Conservation (phyloP, 108 stramenopile genomes). For the Nitzschia palea region DNA sequence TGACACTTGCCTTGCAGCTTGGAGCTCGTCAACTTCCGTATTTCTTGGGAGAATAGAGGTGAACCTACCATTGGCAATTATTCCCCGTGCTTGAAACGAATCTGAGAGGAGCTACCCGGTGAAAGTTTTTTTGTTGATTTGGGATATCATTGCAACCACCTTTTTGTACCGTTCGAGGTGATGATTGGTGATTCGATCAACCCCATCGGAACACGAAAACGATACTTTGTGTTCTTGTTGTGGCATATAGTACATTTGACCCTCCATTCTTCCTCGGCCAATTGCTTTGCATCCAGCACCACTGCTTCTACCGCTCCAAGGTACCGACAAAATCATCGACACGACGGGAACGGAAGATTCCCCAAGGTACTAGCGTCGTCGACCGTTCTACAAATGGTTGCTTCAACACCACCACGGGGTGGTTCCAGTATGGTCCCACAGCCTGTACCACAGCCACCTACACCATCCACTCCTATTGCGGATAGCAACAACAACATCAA, state of each 20-base stretch:
- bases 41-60: no score
- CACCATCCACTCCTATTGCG: not conserved
- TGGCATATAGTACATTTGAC: not conserved
- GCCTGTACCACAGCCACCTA: not conserved
- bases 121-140: no score
- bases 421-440: not conserved
- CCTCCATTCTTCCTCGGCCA: not conserved
- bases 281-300: not conserved
- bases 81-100: no score
- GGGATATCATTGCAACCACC: no score
- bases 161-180: not conserved
- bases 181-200: not conserved
- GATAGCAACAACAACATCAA: not conserved
- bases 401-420: constrained; percentile 1
- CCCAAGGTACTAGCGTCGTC: no score
- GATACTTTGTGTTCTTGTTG: not conserved
- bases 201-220: not conserved
- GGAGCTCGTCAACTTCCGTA: no score
- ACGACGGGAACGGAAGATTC: no score
- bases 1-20: no score
- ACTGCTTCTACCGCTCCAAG: not conserved
- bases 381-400: not conserved
- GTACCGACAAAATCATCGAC: no score
- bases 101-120: no score
- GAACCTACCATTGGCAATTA: no score